Conservation (phyloP, 768 basidiomycete species). For the Tricholoma sp. region DNA sequence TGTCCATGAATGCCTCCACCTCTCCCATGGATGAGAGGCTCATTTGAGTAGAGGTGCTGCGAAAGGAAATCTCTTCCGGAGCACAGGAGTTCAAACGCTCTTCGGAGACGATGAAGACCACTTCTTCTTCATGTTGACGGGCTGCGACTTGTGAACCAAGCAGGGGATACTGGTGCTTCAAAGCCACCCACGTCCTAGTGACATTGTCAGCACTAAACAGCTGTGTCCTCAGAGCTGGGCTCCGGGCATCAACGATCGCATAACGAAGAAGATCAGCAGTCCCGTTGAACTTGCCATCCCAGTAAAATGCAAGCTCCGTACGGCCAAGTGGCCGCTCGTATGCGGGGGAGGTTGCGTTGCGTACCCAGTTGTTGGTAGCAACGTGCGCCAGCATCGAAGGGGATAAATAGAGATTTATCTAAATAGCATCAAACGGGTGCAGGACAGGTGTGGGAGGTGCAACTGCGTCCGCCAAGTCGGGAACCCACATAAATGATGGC, state of each 20-base stretch:
- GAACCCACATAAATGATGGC: no score
- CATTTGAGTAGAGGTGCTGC: slow-evolving; percentile 13
- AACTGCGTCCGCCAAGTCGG: no score
- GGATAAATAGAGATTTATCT: no score
- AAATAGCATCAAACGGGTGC: no score
- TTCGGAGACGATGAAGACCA: slow-evolving; percentile 40
- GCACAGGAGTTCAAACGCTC: slow-evolving; percentile 23
- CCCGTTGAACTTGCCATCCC: slow-evolving; percentile 35
- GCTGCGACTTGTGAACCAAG: slow-evolving; percentile 37
- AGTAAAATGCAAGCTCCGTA: slow-evolving; percentile 37
- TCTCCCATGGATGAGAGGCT: slow-evolving; percentile 24
- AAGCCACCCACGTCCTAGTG: slow-evolving; percentile 35
- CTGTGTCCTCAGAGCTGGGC: slow-evolving; percentile 4
- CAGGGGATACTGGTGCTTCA: slow-evolving; percentile 48
- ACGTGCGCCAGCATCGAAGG: no score
- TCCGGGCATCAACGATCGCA: slow-evolving; percentile 17
- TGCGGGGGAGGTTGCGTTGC: slow-evolving; percentile 4
- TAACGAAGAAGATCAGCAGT: slow-evolving; percentile 40
- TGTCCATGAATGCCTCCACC: slow-evolving; percentile 22
- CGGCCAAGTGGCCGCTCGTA: slow-evolving; percentile 35
- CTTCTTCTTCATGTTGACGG: slow-evolving; percentile 16
- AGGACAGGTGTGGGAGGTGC: no score
- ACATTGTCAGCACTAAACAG: slow-evolving; percentile 28
- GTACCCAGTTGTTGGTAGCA: slow-evolving; percentile 5
- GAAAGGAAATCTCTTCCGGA: slow-evolving; percentile 36